Percentiles rank a stretch among this genome's conserved stretches.
Evolutionary conservation across 163 green algal genomes (phyloP).

Genomic region (Volvox carteri): DNA sequence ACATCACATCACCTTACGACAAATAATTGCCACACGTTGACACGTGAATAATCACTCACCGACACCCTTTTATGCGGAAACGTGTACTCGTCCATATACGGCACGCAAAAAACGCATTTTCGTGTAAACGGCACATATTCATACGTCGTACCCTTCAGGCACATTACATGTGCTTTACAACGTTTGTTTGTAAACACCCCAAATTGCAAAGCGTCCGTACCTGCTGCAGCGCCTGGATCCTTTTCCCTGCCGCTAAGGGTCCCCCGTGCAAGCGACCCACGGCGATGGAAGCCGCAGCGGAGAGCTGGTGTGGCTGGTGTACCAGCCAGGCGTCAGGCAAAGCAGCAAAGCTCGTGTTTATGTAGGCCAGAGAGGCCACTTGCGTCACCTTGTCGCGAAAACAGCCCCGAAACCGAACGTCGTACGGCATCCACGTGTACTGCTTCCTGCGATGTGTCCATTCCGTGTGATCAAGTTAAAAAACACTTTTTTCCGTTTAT

Average conservation of each 20-base stretch:
- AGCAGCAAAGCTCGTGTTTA: not conserved
- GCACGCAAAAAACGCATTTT: too few relatives aligned
- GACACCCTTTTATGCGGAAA: too few relatives aligned
- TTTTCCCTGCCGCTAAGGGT: too few relatives aligned
- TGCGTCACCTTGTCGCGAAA: slow-evolving; percentile 50
- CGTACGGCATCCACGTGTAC: slow-evolving; percentile 8
- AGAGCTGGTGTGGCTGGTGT: slow-evolving; percentile 27
- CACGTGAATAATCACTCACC: too few relatives aligned
- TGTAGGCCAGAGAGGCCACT: slow-evolving; percentile 22
- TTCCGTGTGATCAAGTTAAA: too few relatives aligned
- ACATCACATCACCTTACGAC: too few relatives aligned
- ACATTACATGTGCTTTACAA: not conserved
- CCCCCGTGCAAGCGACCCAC: not conserved
- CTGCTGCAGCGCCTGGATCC: slow-evolving; percentile 12
- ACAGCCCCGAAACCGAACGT: slow-evolving; percentile 45
- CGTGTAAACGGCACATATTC: not conserved
- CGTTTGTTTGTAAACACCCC: not conserved
- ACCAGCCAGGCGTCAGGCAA: slow-evolving; percentile 41
- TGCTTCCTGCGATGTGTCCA: slow-evolving; percentile 24
- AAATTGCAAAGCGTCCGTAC: not conserved
- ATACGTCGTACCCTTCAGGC: not conserved
- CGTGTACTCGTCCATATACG: not conserved
- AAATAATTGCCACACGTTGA: too few relatives aligned
- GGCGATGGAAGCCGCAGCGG: slow-evolving; percentile 18
- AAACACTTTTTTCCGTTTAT: too few relatives aligned